phyloP scores from a whole-genome alignment of 257 asterid species.

The Cruciata laevipes region DNA sequence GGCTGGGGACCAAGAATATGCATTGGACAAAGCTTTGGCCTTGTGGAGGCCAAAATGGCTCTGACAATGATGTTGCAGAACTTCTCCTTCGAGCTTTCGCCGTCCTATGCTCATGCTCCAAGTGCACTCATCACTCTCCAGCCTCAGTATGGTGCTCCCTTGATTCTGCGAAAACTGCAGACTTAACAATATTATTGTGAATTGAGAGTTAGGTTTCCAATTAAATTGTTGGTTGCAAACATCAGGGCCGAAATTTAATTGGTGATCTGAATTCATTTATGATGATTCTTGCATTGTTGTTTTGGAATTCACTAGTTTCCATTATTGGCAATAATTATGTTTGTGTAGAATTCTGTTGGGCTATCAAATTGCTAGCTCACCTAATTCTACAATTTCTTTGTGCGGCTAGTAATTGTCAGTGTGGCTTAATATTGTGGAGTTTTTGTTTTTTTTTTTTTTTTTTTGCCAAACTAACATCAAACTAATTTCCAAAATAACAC shows the following conservation, averaged over 20 bases:
- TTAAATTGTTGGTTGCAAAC: not conserved
- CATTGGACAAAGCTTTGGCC: slow-evolving; percentile 26
- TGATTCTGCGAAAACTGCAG: not conserved
- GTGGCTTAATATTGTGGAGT: no score
- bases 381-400: no score
- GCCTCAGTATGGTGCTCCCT: not conserved
- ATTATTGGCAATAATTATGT: not conserved
- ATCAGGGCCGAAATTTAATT: no score
- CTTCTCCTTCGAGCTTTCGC: slow-evolving; percentile 24
- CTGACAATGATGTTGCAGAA: slow-evolving; percentile 23
- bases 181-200: no score
- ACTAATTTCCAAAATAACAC: no score
- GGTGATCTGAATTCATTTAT: not conserved
- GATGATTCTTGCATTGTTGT: no score
- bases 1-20: slow-evolving; percentile 29
- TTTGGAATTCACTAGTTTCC: not conserved
- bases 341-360: not conserved
- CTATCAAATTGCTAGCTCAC: no score
- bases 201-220: no score
- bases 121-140: not conserved
- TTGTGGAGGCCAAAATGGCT: slow-evolving; percentile 26
- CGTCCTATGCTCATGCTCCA: slow-evolving; percentile 26
- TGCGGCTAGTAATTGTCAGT: no score
- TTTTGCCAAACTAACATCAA: no score
- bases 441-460: no score